Evolutionary conservation across 495 filamentous ascomycete genomes (phyloP), one percentile per base, ranked within the genome.

Genomic region (Hypoxylon subgilvum): DNA sequence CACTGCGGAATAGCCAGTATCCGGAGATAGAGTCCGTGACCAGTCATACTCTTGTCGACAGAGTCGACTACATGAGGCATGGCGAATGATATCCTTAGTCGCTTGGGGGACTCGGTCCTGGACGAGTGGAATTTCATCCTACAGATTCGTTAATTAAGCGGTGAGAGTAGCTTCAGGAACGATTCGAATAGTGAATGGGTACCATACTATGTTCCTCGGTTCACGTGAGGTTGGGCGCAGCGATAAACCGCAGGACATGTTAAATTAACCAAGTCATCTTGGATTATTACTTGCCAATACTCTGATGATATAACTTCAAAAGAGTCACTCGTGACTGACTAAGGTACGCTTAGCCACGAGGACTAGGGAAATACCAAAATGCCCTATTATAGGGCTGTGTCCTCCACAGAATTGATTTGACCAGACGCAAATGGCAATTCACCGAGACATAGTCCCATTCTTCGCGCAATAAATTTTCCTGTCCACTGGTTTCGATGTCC

Each of bases 361-460:
- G 39, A 42, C 22, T n/a, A 38, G 14, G 27, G 1, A 42, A 2
- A n/a, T 25, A n/a, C 6, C 21, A 16, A 10, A 25, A 42, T 42
- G 22, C 34, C 39, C 39, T 42, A 41, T 42, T 42, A 41, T 42
- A 42, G 22, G 39, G 39, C 39, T 42, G 39, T 27, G 39, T 18
- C 18, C 8, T 21, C 12, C 36, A 22, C 14, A 6, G 14, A 42
- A 19, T 16, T 14, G 2, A 42, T 27, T 27, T n/a, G 39, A 8
- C 21, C 22, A 42, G 6, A 27, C 14, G 21, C 39, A 22, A 36
- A 42, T 13, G 3, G n/a, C n/a, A n/a, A n/a, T n/a, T 16, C 39
- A 42, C 39, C 39, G 39, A 42, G 8, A n/a, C n/a, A n/a, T n/a
- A n/a, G n/a, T n/a, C 35, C 8, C 18, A 2, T 38, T 17, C 17